Percentiles rank a stretch among this genome's conserved stretches.
Evolutionary conservation across 805 yeast genomes (phyloP).

Genomic region (Candida odintsovae): DNA sequence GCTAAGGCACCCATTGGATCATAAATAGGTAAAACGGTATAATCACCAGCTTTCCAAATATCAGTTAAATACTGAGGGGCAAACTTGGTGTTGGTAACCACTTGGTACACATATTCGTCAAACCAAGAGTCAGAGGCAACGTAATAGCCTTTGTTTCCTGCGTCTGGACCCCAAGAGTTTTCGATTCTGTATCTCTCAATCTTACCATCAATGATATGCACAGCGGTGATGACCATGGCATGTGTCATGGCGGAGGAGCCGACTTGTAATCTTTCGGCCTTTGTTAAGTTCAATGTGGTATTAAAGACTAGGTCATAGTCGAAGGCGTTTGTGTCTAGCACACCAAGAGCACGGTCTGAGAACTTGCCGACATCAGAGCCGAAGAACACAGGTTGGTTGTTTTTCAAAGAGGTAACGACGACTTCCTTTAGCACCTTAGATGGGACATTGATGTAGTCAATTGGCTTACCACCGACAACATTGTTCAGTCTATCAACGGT

Average conservation of each 20-base stretch:
- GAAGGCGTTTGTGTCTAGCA: conserved; percentile 65
- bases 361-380: conserved; percentile 83
- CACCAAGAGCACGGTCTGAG: conserved; percentile 49
- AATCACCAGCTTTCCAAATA: conserved; percentile 36
- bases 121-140: conserved; percentile 67
- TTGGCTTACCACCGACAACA: conserved; percentile 60
- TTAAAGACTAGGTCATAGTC: conserved; percentile 56
- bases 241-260: conserved; percentile 78
- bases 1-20: conserved; percentile 77
- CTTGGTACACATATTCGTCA: conserved; percentile 66
- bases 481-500: conserved; percentile 72
- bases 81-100: conserved; percentile 48
- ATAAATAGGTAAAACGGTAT: conserved; percentile 59
- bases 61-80: conserved; percentile 35
- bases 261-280: conserved; percentile 62
- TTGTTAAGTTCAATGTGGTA: conserved; percentile 43
- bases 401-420: conserved; percentile 60
- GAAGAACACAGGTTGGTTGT: conserved; percentile 73
- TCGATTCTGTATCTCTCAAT: conserved; percentile 68
- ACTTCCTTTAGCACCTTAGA: conserved; percentile 48
- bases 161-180: conserved; percentile 67
- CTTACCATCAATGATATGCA: conserved; percentile 61
- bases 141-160: conserved; percentile 61
- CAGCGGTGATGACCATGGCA: conserved; percentile 81
- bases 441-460: conserved; percentile 63